These are phyloP conservation scores for Anastatica hierochuntica DNA, from an alignment of 345 rosid genomes.

Conservation along the genomic window DNA sequence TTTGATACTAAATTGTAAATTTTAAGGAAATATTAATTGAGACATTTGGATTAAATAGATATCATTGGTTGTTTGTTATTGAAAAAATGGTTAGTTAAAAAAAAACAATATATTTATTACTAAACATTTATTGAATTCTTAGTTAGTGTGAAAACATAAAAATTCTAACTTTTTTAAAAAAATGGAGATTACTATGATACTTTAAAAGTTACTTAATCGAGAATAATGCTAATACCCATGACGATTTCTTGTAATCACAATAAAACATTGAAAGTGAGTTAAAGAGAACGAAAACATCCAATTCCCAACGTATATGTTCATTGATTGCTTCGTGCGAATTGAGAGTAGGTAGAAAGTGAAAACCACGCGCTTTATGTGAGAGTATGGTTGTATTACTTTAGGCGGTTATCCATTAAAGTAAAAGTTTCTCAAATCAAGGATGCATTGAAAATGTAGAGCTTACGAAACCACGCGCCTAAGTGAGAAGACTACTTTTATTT, in stretches of 20 bases:
- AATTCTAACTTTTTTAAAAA: too few species aligned
- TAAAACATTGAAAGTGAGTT: slow-evolving; percentile 6
- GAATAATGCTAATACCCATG: neutral
- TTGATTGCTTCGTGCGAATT: slow-evolving; percentile 3
- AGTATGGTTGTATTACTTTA: slow-evolving; percentile 6
- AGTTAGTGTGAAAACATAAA: too few species aligned
- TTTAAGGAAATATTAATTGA: too few species aligned
- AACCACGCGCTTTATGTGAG: slow-evolving; percentile 2
- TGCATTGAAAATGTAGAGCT: neutral
- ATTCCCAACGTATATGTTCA: slow-evolving; percentile 7
- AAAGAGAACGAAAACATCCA: neutral
- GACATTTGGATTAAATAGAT: too few species aligned
- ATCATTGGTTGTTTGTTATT: too few species aligned
- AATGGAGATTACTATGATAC: too few species aligned
- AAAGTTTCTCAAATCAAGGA: slow-evolving; percentile 14
- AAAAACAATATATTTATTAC: too few species aligned
- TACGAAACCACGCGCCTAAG: slow-evolving; percentile 7
- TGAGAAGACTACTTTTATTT: slow-evolving; percentile 14
- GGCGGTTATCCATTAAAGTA: slow-evolving; percentile 15
- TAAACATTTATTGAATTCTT: too few species aligned
- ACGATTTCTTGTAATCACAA: slow-evolving; percentile 4
- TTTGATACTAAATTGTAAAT: too few species aligned
- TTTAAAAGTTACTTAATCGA: too few species aligned
- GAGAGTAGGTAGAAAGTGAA: neutral
- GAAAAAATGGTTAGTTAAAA: too few species aligned